A percentile compares a stretch with the other conserved stretches of the same genome.
phyloP scores from a whole-genome alignment of 495 filamentous ascomycete species.

The Lophiotrema nucula region DNA sequence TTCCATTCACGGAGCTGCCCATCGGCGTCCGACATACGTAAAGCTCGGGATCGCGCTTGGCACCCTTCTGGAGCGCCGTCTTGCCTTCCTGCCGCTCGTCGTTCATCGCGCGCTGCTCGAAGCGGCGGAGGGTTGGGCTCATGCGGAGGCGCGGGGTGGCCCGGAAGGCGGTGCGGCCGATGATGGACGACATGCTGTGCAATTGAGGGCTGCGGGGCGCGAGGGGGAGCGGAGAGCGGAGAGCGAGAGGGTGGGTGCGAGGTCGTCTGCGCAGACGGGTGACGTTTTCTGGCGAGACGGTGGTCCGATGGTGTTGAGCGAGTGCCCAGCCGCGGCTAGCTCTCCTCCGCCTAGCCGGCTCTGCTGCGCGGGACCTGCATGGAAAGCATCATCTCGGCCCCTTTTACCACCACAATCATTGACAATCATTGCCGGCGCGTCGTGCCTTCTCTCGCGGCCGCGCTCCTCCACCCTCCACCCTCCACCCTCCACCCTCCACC shows the following conservation, averaged over 20 bases:
- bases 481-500: too few species aligned
- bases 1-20: background rate
- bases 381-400: background rate
- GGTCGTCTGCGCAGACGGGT: too few species aligned
- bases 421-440: background rate
- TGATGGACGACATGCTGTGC: constrained; percentile 40
- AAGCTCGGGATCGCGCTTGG: constrained; percentile 76
- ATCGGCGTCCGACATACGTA: constrained; percentile 56
- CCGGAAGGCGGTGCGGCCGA: constrained; percentile 38
- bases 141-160: constrained; percentile 34
- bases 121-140: constrained; percentile 12
- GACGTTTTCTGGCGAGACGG: constrained; percentile 13
- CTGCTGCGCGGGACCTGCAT: background rate
- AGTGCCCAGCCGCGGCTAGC: too few species aligned
- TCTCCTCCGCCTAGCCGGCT: too few species aligned
- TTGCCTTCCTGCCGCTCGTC: constrained; percentile 47
- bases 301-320: background rate
- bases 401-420: background rate
- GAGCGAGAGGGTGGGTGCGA: background rate
- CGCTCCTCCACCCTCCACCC: too few species aligned
- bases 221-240: constrained; percentile 22
- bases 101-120: constrained; percentile 15
- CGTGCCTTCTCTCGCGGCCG: too few species aligned
- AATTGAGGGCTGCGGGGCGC: constrained; percentile 14
- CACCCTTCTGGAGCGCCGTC: constrained; percentile 58